Percentiles rank a stretch among this genome's conserved stretches.
These are phyloP conservation scores for Crucihimalaya himalaica DNA, from an alignment of 345 rosid genomes.

Conservation along the genomic window DNA sequence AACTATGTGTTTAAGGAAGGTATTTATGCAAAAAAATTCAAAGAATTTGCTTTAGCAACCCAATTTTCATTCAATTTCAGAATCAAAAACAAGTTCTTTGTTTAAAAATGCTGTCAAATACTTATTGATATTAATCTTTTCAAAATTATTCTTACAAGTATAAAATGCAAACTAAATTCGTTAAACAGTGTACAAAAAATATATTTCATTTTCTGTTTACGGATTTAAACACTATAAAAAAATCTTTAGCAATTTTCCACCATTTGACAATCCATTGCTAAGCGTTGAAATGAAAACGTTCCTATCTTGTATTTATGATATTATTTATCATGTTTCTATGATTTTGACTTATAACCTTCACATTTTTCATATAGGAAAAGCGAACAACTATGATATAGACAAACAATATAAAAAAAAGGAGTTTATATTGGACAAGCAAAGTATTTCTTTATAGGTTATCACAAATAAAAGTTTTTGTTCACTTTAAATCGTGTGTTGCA, in stretches of 20 bases:
- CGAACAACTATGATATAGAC: background rate
- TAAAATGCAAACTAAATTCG: no score
- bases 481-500: constrained; percentile 10
- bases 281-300: background rate
- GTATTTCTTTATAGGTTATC: background rate
- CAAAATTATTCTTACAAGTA: no score
- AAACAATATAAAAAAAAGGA: background rate
- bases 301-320: background rate
- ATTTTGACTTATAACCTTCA: constrained; percentile 3
- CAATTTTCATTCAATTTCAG: background rate
- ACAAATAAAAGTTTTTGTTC: background rate
- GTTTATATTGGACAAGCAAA: constrained; percentile 14
- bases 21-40: background rate
- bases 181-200: no score
- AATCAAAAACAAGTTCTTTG: background rate
- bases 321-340: no score
- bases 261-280: background rate
- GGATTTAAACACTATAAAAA: no score
- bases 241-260: background rate
- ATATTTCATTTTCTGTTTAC: no score
- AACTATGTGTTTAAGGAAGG: background rate
- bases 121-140: background rate
- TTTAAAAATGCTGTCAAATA: background rate
- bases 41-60: background rate
- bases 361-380: background rate